Evolutionary conservation across 345 rosid species (phyloP).

Genomic region (Salix exigua): DNA sequence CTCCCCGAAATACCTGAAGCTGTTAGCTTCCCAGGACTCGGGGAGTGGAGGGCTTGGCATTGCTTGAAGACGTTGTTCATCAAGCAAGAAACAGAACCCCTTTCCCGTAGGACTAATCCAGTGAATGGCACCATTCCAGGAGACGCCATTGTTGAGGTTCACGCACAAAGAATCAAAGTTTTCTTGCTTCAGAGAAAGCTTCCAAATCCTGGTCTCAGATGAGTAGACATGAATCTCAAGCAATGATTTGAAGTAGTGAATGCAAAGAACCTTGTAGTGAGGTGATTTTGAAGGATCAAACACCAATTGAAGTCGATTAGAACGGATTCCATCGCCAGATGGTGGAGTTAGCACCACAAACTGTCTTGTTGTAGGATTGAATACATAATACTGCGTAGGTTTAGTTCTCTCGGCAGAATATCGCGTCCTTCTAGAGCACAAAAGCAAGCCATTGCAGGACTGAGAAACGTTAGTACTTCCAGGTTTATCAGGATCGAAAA

Average conservation of each 20-base stretch:
- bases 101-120: constrained; percentile 6
- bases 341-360: neutral
- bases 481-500: neutral
- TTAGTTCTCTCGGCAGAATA: neutral
- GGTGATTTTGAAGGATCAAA: constrained; percentile 21
- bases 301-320: constrained; percentile 4
- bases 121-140: constrained; percentile 21
- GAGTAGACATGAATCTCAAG: constrained; percentile 13
- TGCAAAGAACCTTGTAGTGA: constrained; percentile 17
- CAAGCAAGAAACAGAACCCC: neutral
- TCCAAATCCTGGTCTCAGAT: constrained; percentile 13
- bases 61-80: neutral
- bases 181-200: neutral
- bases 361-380: constrained; percentile 25
- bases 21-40: neutral
- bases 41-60: constrained; percentile 4
- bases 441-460: constrained; percentile 14
- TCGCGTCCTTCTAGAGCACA: neutral
- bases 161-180: neutral
- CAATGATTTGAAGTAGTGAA: neutral
- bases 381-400: constrained; percentile 4
- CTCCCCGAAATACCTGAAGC: neutral
- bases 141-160: constrained; percentile 6
- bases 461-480: neutral
- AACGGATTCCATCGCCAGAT: neutral